phyloP scores from a whole-genome alignment of 108 stramenopile species.

The Cafeteria roenbergensis region DNA sequence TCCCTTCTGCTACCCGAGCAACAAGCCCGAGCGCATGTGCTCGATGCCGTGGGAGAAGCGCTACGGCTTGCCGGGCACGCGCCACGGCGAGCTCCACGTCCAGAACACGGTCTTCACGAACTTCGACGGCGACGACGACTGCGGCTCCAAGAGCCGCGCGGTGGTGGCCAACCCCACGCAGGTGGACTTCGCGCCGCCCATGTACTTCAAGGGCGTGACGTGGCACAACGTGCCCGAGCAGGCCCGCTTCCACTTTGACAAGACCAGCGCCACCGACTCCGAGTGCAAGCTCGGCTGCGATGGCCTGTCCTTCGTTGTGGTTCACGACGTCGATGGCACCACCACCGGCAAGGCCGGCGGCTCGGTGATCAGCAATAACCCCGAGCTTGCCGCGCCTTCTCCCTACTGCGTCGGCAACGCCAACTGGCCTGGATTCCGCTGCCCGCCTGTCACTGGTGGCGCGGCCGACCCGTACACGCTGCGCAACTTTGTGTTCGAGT shows the following conservation, averaged over 20 bases:
- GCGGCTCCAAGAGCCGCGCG: neutral
- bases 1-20: slow-evolving; percentile 4
- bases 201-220: neutral
- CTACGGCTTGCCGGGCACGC: slow-evolving; percentile 12
- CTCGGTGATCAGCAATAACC: neutral
- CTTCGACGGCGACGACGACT: neutral
- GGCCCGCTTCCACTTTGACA: neutral
- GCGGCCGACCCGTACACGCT: too few relatives aligned
- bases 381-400: too few relatives aligned
- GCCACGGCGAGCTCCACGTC: slow-evolving; percentile 4
- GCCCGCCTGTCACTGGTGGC: too few relatives aligned
- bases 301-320: neutral
- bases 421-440: neutral
- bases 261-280: neutral
- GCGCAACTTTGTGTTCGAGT: too few relatives aligned
- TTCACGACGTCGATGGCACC: neutral
- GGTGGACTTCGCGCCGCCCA: neutral
- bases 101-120: neutral
- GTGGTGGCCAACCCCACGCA: neutral
- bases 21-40: slow-evolving; percentile 18
- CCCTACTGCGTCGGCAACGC: neutral
- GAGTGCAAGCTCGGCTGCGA: neutral
- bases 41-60: slow-evolving; percentile 19
- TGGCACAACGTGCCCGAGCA: neutral
- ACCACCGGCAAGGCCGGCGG: neutral